Conservation (phyloP, 192 early-diverging fungal species). For the Allomyces macrogynus region DNA sequence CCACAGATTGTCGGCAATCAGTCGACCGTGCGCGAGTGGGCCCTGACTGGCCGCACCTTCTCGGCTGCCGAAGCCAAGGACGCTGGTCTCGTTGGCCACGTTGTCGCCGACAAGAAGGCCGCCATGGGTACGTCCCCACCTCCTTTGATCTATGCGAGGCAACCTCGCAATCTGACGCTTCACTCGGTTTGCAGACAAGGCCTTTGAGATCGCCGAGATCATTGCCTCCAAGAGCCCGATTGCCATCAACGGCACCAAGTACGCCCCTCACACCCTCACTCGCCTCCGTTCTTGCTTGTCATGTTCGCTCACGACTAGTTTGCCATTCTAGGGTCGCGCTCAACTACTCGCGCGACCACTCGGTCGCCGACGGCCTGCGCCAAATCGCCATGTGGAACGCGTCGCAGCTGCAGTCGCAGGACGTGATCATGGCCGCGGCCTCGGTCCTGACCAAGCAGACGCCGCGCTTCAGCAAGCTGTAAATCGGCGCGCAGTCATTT, state of each 20-base stretch:
- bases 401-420: conserved; percentile 54
- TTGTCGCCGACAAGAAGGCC: conserved; percentile 13
- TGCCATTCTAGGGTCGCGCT: conserved; percentile 34
- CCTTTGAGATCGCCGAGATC: conserved; percentile 39
- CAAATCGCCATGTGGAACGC: conserved; percentile 81
- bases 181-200: conserved; percentile 23
- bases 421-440: background rate
- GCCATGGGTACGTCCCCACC: conserved; percentile 10
- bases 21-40: conserved; percentile 76
- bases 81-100: conserved; percentile 36
- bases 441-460: conserved; percentile 3
- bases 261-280: conserved; percentile 6
- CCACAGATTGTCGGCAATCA: conserved; percentile 24
- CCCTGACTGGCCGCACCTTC: conserved; percentile 59
- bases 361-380: conserved; percentile 63
- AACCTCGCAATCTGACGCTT: background rate
- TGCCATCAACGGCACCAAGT: conserved; percentile 68
- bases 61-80: conserved; percentile 35
- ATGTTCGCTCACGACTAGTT: background rate
- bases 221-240: conserved; percentile 85
- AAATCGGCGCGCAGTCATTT: background rate
- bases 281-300: background rate
- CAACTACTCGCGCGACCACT: conserved; percentile 83
- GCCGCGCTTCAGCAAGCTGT: background rate
- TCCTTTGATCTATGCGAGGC: background rate